Evolutionary conservation across 2,329 filamentous ascomycete species (phyloP).

Genomic region (Fusarium algeriense): DNA sequence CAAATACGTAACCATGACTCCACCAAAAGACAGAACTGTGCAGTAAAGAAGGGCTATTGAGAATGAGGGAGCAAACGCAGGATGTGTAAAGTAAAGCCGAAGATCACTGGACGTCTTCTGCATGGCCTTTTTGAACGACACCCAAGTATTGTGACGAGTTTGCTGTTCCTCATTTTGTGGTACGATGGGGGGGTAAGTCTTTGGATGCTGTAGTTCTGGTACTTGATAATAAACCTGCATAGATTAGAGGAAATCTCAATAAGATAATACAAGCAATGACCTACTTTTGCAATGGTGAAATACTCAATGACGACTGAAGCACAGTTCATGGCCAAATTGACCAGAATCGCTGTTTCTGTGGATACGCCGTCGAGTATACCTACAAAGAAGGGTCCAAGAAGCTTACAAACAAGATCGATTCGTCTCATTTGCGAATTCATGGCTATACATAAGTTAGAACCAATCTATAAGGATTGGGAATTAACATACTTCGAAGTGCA

Average conservation of each 20-base stretch:
- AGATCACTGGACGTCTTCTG: constrained; percentile 35
- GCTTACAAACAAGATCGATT: constrained; percentile 71
- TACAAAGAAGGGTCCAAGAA: constrained; percentile 68
- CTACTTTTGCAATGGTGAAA: constrained; percentile 57
- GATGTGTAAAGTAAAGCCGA: constrained; percentile 64
- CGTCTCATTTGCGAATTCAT: constrained; percentile 72
- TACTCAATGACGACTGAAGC: constrained; percentile 65
- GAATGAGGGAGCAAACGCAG: constrained; percentile 71
- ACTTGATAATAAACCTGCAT: constrained; percentile 45
- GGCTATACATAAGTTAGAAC: constrained; percentile 39
- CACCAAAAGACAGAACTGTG: constrained; percentile 69
- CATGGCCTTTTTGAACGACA: constrained; percentile 5
- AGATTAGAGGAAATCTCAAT: background rate
- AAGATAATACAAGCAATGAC: background rate
- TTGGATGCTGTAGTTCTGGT: constrained; percentile 44
- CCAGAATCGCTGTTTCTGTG: constrained; percentile 61
- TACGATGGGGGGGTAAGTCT: constrained; percentile 25
- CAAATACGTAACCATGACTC: constrained; percentile 75
- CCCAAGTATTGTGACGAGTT: background rate
- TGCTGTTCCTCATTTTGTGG: background rate
- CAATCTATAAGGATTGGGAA: background rate
- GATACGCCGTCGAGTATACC: constrained; percentile 64
- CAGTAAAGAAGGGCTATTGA: constrained; percentile 71
- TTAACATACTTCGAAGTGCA: constrained; percentile 33
- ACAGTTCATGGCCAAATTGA: constrained; percentile 63